Base-by-base conservation (phyloP, 1,139 yeast species). In the Blastobotrys capitulatus region DNA sequence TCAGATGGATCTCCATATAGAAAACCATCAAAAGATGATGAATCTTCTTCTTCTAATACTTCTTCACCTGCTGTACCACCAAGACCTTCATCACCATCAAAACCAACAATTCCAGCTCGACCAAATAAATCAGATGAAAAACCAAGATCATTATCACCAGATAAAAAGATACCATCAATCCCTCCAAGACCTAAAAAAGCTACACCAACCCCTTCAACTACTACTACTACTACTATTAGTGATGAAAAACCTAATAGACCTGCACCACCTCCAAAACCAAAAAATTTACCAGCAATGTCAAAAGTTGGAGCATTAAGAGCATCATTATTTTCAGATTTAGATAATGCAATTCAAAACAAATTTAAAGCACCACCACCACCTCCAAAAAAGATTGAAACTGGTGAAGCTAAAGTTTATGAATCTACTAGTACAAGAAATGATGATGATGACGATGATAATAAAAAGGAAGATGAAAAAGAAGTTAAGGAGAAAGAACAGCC, bases 301-400 rank as follows among this genome's bases (percentile, higher is more conserved):
- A 58, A 63, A 27, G 57, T 67, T 20, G 68, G 69, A 2, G 64
- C 66, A 0, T 50, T 66, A 42, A 58, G 62, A 38, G 62, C 67
- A 2, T 60, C 70, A 1, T 51, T 65, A 48, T 67, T 67, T 46
- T 64, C 60, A 8, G 68, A 68, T 44, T 55, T 68, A 47, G 60
- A 60, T 44, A 59, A 58, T 16, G 64, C 65, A 15, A 57, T 68
- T 37, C 57, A 66, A 8, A 53, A 62, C n/a, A 70, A 49, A 22
- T 49, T 49, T 37, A 25, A 36, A 18, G 52, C 45, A 6, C 69
- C 69, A 3, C 62, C 65, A 5, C 62, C 63, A 10, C 55, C 58
- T 9, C 53, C 57, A 2, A 45, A 44, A 38, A 47, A 47, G 22
- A 29, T 35, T 20, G 44, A 38, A 45, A 25, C 38, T 25, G 52